A percentile compares a stretch with the other conserved stretches of the same genome.
These are phyloP conservation scores for Harrya chromipes DNA, from an alignment of 768 basidiomycete species.

Conservation along the genomic window DNA sequence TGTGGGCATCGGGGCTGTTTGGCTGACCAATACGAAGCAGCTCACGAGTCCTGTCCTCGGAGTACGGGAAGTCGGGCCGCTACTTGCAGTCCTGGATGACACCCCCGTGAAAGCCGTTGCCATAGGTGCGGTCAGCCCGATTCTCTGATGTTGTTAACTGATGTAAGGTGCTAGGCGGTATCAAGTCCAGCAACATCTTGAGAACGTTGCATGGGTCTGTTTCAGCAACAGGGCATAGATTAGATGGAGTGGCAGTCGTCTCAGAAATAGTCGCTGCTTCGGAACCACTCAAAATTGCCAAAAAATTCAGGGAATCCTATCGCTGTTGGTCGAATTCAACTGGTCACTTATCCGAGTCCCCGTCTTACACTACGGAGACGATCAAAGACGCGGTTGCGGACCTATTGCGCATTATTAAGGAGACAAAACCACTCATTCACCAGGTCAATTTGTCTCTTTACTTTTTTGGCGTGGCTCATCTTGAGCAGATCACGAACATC, in stretches of 20 bases:
- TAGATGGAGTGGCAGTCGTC: conserved; percentile 87
- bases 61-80: conserved; percentile 63
- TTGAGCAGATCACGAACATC: conserved; percentile 75
- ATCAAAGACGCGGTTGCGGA: conserved; percentile 44
- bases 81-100: conserved; percentile 64
- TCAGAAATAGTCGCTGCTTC: conserved; percentile 76
- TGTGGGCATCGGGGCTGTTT: conserved; percentile 84
- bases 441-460: conserved; percentile 45
- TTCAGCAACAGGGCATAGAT: conserved; percentile 49
- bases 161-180: conserved; percentile 60
- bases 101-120: conserved; percentile 70
- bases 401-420: conserved; percentile 51
- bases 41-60: conserved; percentile 64
- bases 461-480: background rate
- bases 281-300: conserved; percentile 52
- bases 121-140: conserved; percentile 58
- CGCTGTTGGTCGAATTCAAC: conserved; percentile 19
- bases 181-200: conserved; percentile 74
- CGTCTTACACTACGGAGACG: conserved; percentile 26
- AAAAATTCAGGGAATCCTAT: conserved; percentile 41
- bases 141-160: background rate
- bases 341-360: background rate
- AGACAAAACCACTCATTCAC: conserved; percentile 70
- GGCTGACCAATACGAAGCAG: conserved; percentile 76
- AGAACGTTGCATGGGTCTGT: conserved; percentile 72